A percentile compares a stretch with the other conserved stretches of the same genome.
phyloP scores from a whole-genome alignment of 2,329 filamentous ascomycete species.

The Byssochlamys sp. region DNA sequence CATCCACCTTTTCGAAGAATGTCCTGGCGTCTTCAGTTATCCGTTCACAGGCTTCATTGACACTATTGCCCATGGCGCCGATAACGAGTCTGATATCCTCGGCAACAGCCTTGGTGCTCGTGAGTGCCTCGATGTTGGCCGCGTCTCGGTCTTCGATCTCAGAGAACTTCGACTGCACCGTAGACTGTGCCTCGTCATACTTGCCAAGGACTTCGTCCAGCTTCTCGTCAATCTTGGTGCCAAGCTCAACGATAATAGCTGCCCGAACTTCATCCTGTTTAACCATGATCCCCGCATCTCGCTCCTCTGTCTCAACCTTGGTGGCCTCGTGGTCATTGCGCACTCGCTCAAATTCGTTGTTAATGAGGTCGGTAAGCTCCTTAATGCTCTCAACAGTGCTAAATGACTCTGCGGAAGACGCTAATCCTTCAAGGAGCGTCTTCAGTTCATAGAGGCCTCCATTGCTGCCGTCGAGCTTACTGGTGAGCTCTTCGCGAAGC shows the following conservation, averaged over 20 bases:
- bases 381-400: conserved; percentile 53
- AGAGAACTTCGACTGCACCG: conserved; percentile 63
- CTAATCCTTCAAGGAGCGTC: conserved; percentile 57
- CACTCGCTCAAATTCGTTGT: conserved; percentile 77
- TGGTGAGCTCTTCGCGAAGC: conserved; percentile 65
- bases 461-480: conserved; percentile 65
- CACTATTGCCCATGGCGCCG: conserved; percentile 69
- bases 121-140: conserved; percentile 63
- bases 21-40: conserved; percentile 80
- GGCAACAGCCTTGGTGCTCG: conserved; percentile 65
- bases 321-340: conserved; percentile 68
- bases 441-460: conserved; percentile 52
- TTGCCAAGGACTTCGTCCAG: conserved; percentile 72
- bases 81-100: conserved; percentile 82
- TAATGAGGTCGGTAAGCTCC: conserved; percentile 65
- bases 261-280: conserved; percentile 53
- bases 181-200: conserved; percentile 73
- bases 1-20: conserved; percentile 72
- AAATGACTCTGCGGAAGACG: conserved; percentile 46
- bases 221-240: conserved; percentile 60
- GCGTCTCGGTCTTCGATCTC: conserved; percentile 63
- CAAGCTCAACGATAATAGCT: conserved; percentile 45
- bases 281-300: conserved; percentile 44
- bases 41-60: conserved; percentile 75
- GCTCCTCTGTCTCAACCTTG: conserved; percentile 66